Conservation (phyloP, 2,329 filamentous ascomycete species). For the Tolypocladium capitatum region DNA sequence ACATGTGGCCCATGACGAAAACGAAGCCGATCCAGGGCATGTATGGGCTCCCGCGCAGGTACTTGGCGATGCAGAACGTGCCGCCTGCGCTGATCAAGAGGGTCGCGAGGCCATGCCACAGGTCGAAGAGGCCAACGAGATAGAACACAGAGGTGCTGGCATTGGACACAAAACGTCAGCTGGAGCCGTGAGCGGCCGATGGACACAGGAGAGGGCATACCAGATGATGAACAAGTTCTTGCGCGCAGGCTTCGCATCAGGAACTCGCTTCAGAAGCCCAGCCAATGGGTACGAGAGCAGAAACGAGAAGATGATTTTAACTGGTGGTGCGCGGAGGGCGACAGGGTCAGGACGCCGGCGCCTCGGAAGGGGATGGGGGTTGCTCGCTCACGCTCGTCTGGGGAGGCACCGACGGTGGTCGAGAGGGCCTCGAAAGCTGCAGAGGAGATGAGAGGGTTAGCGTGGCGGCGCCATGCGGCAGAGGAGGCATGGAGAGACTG, state of each 20-base stretch:
- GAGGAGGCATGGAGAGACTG: slow-evolving; percentile 1
- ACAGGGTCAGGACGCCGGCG: slow-evolving; percentile 3
- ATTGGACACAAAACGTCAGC: slow-evolving; percentile 1
- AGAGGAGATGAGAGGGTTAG: not conserved
- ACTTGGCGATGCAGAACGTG: slow-evolving; percentile 72
- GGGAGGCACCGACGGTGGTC: slow-evolving; percentile 17
- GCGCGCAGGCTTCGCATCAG: slow-evolving; percentile 66
- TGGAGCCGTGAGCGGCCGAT: not conserved
- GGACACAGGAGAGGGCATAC: slow-evolving; percentile 28
- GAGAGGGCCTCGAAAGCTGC: slow-evolving; percentile 22
- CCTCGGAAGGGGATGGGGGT: not conserved
- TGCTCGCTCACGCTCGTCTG: slow-evolving; percentile 22
- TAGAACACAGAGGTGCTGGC: slow-evolving; percentile 72
- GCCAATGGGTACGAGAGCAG: slow-evolving; percentile 87
- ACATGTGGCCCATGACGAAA: slow-evolving; percentile 93
- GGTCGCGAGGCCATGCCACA: slow-evolving; percentile 75
- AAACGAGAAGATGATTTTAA: slow-evolving; percentile 87
- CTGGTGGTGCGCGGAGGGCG: slow-evolving; percentile 29
- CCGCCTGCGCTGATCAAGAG: slow-evolving; percentile 66
- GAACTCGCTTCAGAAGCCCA: slow-evolving; percentile 75
- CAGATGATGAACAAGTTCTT: slow-evolving; percentile 83
- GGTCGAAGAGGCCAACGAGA: slow-evolving; percentile 80
- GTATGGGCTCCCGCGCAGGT: slow-evolving; percentile 64
- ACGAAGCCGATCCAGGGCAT: slow-evolving; percentile 97
- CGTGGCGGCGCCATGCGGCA: too few relatives aligned